Evolutionary conservation across 345 rosid genomes (phyloP), one percentile per base, ranked within the genome.

Genomic region (Bruguiera parviflora): DNA sequence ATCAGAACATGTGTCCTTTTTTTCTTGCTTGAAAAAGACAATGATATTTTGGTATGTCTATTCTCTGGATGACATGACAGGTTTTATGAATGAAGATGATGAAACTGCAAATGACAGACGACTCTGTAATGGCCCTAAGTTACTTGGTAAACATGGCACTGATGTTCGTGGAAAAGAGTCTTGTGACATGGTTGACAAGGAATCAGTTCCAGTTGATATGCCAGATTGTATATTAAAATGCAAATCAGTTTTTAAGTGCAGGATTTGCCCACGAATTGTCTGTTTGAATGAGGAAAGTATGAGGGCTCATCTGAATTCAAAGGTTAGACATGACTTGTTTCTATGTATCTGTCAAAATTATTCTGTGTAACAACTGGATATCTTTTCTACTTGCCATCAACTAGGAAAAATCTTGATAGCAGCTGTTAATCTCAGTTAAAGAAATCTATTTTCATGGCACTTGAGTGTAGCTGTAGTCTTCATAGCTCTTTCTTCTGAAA

Each of bases 241-340:
- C 81, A 89, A 95, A 73, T 86, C 95, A 0, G 91, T 88, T 74
- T 92, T 79, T 72, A 89, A 79, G 81, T 95, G 99, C 87, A 83
- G 87, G 82, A 79, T 89, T 58, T 95, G 97, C 72, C 97, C 97
- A 27, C 74, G 77, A 21, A 73, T 75, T 57, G 63, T 95, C 75
- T 95, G 96, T 71, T 72, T 95, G 82, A 87, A 83, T n/a, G 89
- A 89, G 78, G 83, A 66, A 63, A 69, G 89, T n/a, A 67, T 84
- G 83, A 84, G 78, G 78, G 79, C 81, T 63, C 99, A 92, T 77
- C 78, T 90, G 76, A 79, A 81, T 64, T 95, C 99, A 72, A 92
- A 88, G 96, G 99, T 90, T 76, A 63, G 31, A 37, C 18, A 18
- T 22, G 25, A 7, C 65, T 31, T 51, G 24, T 58, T 65, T 32